Base-by-base conservation (phyloP, 75 land plant genomes). In the Gnetum montanum region DNA sequence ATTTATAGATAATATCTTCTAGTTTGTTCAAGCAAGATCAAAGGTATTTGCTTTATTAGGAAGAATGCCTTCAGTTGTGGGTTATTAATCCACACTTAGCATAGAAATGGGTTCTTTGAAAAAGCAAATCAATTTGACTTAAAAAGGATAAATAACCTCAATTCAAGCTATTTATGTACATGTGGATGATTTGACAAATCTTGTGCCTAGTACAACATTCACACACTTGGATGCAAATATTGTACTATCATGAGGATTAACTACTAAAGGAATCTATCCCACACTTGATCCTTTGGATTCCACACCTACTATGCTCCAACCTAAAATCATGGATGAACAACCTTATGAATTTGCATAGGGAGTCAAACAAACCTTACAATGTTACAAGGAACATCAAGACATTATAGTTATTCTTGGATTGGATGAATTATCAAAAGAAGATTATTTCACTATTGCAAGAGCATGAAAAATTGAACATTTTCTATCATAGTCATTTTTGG, bases 1-100 rank as follows among this genome's bases (percentile, higher is more conserved):
- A 44, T 44, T 44, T 44, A 44, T 44, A 18, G 46, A 44, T 44
- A 44, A 44, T n/a, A 44, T 56, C 0, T 36, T 36, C 38, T 1
- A 36, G 0, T 36, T 36, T 57, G 43, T 57, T 16, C 59, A 38
- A 36, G 2, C 0, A 31, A 22, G 26, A 34, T 57, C 43, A 34
- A 20, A 36, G 34, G 59, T 57, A 15, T 57, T 1, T 34, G 0
- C 59, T 31, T 31, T 57, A 36, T 36, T 57, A 34, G 59, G 59
- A 18, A 34, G 49, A 41, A 44, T 60, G 0, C 53, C 50, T 33
- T 60, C 31, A 3, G 12, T 20, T 30, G 13, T 60, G 31, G 34
- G 47, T 29, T 60, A 30, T 60, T 12, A 60, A 1, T 50, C 50
- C 44, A 60, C 49, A 45, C 35, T 60, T 27, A 6, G 0, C 29